These are phyloP conservation scores for Harringtonia lauricola DNA, from an alignment of 2,329 filamentous ascomycete genomes.

Conservation along the genomic window DNA sequence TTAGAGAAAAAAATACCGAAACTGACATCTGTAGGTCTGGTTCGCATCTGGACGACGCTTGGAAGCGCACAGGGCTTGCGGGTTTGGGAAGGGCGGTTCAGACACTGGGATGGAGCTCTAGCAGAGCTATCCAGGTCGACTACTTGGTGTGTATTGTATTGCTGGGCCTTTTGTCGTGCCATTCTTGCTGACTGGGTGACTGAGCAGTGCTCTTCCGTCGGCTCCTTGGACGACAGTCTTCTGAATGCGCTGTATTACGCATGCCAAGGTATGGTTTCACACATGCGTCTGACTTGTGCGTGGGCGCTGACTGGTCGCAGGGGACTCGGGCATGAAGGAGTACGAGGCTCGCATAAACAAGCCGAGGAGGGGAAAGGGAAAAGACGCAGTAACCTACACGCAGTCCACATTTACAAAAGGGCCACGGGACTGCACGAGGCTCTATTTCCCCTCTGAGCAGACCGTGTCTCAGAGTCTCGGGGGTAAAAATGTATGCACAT, in stretches of 20 bases:
- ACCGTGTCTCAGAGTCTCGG: slow-evolving; percentile 58
- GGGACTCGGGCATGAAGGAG: slow-evolving; percentile 34
- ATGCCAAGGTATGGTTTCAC: slow-evolving; percentile 33
- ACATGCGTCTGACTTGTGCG: not conserved
- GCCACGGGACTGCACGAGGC: slow-evolving; percentile 32
- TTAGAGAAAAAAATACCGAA: slow-evolving; percentile 11
- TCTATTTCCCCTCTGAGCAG: slow-evolving; percentile 70
- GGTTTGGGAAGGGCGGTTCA: slow-evolving; percentile 60
- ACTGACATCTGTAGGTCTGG: slow-evolving; percentile 37
- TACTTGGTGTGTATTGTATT: slow-evolving; percentile 46
- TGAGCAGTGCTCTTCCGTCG: slow-evolving; percentile 66
- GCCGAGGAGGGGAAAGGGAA: slow-evolving; percentile 15
- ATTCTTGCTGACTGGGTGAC: slow-evolving; percentile 5
- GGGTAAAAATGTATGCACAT: slow-evolving; percentile 40
- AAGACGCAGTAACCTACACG: not conserved
- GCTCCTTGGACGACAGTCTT: slow-evolving; percentile 59
- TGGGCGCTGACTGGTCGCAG: slow-evolving; percentile 10
- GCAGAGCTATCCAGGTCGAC: slow-evolving; percentile 53
- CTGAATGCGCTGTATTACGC: slow-evolving; percentile 45
- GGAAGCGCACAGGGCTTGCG: slow-evolving; percentile 50
- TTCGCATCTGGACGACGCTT: slow-evolving; percentile 35
- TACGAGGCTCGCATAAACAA: slow-evolving; percentile 27
- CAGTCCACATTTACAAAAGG: not conserved
- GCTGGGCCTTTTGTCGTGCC: not conserved
- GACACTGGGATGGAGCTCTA: slow-evolving; percentile 48